A percentile compares a stretch with the other conserved stretches of the same genome.
These are phyloP conservation scores for Heliocybe sulcata DNA, from an alignment of 1,284 basidiomycete genomes.

Conservation along the genomic window DNA sequence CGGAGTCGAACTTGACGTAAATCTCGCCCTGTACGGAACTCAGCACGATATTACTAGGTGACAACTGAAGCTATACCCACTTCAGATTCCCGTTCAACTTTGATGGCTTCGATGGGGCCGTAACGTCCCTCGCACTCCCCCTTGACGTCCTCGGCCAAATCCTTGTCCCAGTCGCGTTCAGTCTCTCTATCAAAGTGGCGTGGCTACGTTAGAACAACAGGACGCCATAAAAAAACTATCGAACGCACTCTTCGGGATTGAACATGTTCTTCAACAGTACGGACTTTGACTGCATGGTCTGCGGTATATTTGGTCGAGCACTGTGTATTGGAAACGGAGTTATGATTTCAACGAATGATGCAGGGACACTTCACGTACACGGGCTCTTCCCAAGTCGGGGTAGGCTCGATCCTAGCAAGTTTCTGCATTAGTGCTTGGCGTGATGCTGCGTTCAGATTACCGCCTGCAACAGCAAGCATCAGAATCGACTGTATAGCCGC, in stretches of 20 bases:
- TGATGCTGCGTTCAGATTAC: constrained; percentile 92
- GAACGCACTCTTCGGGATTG: constrained; percentile 82
- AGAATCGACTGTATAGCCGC: constrained; percentile 4
- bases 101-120: constrained; percentile 81
- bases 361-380: constrained; percentile 35
- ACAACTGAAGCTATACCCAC: constrained; percentile 32
- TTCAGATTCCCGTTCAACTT: constrained; percentile 90
- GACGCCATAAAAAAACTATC: background rate
- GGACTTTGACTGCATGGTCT: constrained; percentile 77
- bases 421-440: constrained; percentile 99
- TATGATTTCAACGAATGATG: constrained; percentile 7
- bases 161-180: constrained; percentile 93
- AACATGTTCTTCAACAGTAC: constrained; percentile 96
- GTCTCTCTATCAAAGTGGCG: constrained; percentile 65
- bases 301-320: constrained; percentile 62
- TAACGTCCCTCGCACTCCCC: constrained; percentile 91
- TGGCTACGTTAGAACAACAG: constrained; percentile 2
- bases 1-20: constrained; percentile 84
- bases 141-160: constrained; percentile 94
- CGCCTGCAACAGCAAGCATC: constrained; percentile 36
- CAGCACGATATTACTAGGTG: background rate
- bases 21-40: constrained; percentile 79
- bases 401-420: constrained; percentile 85
- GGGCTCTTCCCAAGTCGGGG: constrained; percentile 47
- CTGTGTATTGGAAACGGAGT: constrained; percentile 24